Evolutionary conservation across 768 basidiomycete genomes (phyloP), one percentile per base, ranked within the genome.

Genomic region (Zangia roseola): DNA sequence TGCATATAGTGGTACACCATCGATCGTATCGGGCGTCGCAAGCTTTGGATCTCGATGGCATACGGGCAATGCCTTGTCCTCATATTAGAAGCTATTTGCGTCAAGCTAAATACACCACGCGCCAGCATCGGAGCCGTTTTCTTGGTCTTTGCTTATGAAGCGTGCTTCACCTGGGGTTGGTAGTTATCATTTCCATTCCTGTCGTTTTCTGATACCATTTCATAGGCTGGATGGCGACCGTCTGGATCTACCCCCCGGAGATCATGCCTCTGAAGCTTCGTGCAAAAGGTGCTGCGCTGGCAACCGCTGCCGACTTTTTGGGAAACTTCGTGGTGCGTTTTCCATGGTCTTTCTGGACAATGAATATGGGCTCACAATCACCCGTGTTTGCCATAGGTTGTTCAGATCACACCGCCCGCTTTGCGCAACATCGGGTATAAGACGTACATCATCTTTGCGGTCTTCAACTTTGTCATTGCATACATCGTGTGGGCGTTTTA

Each of bases 391-490:
- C 13, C 31, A 16, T 31, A 46, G 50, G 50, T 51, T 13, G 44
- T 51, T 8, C 50, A 51, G 28, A 46, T 51, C 44, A 51, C 50
- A 10, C 50, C 50, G 9, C 50, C 50, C 5, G 44, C 50, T 7
- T 10, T 50, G n/a, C 38, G n/a, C 16, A 45, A 51, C 50, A 51
- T 51, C 9, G 44, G 50, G 9, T 51, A 51, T 40, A 51, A 46
- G 39, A 51, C 50, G 2, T 51, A 51, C 20, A 35, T 51, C 20
- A 41, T 51, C 12, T 48, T 48, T 41, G 47, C 47, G 0, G 37
- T 48, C 20, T 42, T 42, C 40, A 48, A 48, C 20, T 48, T 48
- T 21, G 34, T 48, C 5, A 48, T 20, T 12, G 47, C 47, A 13
- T 42, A 28, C 31, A 41, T 47, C 34, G 47, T 48, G 4, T 48